Evolutionary conservation across 2,329 filamentous ascomycete genomes (phyloP).

Genomic region (Penicillium sp.): DNA sequence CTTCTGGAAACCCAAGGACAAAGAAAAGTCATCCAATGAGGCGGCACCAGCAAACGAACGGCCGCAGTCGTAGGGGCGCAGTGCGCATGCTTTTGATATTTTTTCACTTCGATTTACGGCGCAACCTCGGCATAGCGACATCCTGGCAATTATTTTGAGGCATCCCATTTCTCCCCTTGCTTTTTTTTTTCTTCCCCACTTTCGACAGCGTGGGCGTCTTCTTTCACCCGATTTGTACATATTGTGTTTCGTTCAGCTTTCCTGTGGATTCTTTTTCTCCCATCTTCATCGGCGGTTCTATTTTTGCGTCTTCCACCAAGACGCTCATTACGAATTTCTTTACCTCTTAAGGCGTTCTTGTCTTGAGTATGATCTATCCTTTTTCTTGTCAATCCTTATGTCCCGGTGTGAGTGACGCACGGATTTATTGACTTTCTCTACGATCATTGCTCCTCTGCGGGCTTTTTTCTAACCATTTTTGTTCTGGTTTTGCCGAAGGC

Average conservation of each 20-base stretch:
- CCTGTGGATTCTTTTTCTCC: slow-evolving; percentile 23
- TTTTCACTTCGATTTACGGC: slow-evolving; percentile 23
- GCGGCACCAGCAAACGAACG: slow-evolving; percentile 22
- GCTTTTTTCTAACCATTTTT: slow-evolving; percentile 18
- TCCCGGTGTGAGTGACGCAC: slow-evolving; percentile 30
- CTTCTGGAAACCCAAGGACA: slow-evolving; percentile 52
- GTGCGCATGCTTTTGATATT: slow-evolving; percentile 20
- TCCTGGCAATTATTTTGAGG: slow-evolving; percentile 19
- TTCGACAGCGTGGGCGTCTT: slow-evolving; percentile 14
- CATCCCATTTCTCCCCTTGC: slow-evolving; percentile 8
- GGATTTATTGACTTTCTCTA: slow-evolving; percentile 28
- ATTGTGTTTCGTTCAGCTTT: slow-evolving; percentile 18
- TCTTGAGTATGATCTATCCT: slow-evolving; percentile 35
- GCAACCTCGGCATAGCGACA: slow-evolving; percentile 31
- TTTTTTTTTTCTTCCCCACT: slow-evolving; percentile 7
- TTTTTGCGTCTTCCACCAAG: slow-evolving; percentile 19
- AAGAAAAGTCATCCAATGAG: slow-evolving; percentile 33
- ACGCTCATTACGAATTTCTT: slow-evolving; percentile 38
- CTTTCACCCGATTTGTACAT: slow-evolving; percentile 23
- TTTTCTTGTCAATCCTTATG: slow-evolving; percentile 38
- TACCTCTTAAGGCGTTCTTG: slow-evolving; percentile 29
- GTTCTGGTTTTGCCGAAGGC: slow-evolving; percentile 6
- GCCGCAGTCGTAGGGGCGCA: slow-evolving; percentile 22
- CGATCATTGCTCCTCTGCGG: slow-evolving; percentile 22
- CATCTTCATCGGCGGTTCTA: slow-evolving; percentile 18